phyloP scores from a whole-genome alignment of 352 stramenopile genomes.

The Phytophthora hybrid region DNA sequence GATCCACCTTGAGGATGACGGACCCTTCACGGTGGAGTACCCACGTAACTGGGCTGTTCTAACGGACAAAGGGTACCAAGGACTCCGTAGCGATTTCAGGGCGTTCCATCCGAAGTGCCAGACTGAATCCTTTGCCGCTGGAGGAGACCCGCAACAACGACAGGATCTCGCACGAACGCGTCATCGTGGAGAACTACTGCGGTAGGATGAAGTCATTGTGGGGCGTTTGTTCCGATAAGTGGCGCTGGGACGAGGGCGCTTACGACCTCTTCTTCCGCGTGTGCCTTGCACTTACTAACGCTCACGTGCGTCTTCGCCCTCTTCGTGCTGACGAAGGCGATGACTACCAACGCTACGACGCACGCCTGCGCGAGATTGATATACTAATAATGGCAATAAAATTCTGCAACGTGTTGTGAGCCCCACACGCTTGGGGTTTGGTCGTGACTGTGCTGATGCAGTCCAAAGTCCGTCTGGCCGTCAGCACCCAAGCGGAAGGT shows the following conservation, averaged over 20 bases:
- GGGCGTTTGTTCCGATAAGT: too few species aligned
- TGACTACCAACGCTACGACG: not conserved
- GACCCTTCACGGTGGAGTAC: not conserved
- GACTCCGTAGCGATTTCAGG: not conserved
- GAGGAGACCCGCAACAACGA: too few species aligned
- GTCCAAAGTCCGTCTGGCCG: too few species aligned
- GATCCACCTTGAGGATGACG: not conserved
- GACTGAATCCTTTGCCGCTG: not conserved
- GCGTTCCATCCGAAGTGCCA: slow-evolving; percentile 6
- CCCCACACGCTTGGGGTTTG: too few species aligned
- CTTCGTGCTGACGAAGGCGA: not conserved
- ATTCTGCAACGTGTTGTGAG: too few species aligned
- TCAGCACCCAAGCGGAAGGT: too few species aligned
- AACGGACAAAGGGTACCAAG: slow-evolving; percentile 5
- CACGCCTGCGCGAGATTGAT: not conserved
- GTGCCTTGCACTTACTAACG: slow-evolving; percentile 9
- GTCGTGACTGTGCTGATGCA: too few species aligned
- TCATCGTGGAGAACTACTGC: too few species aligned
- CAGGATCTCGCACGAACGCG: too few species aligned
- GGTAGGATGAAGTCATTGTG: too few species aligned
- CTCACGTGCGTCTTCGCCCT: not conserved
- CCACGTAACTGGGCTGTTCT: not conserved
- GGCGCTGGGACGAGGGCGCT: not conserved
- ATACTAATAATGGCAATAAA: too few species aligned
- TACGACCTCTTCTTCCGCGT: slow-evolving; percentile 16